Evolutionary conservation across 768 basidiomycete genomes (phyloP), one percentile per base, ranked within the genome.

Genomic region (Psilocybe sp.): DNA sequence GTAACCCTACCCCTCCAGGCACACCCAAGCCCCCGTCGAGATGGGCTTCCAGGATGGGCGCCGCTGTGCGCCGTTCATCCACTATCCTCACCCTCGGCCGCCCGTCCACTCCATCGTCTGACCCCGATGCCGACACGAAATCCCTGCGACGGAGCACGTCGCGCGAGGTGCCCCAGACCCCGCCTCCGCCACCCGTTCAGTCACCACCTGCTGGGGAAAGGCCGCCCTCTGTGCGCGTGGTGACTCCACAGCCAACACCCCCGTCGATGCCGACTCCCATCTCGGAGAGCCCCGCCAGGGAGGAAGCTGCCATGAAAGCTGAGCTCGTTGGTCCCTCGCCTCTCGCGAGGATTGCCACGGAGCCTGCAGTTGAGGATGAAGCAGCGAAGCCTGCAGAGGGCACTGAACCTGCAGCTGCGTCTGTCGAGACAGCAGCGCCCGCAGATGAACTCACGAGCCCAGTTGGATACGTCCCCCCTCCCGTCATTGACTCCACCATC

Each of bases 271-370:
- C 84, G 10, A 84, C 82, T 52, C 85, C 87, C 3, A 87, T 89
- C 50, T 73, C 80, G 1, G 87, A 89, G 61, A 87, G 84, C 2
- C 85, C 86, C 23, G 75, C 74, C 7, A 75, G 83, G 19, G 82
- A 84, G 57, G 76, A 72, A 8, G 79, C 73, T 12, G 69, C 68
- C 28, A 55, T 60, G 16, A 40, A 50, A 18, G 64, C 64, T 34
- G 50, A 59, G 6, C 59, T 60, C 4, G 46, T 62, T 16, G 75
- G 66, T 0, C 71, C 70, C 23, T 79, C 81, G 18, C 77, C 78
- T 19, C 69, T 79, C 23, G 62, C 23, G 23, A 28, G 23, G 23
- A 28, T 66, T 33, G 70, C 68, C 12, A 54, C 62, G 36, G 59
- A 66, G 33, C 57, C 55, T 12, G 54, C 61, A 3, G 55, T 55